Conservation (phyloP, 345 rosid species). For the Murraya koenigii region DNA sequence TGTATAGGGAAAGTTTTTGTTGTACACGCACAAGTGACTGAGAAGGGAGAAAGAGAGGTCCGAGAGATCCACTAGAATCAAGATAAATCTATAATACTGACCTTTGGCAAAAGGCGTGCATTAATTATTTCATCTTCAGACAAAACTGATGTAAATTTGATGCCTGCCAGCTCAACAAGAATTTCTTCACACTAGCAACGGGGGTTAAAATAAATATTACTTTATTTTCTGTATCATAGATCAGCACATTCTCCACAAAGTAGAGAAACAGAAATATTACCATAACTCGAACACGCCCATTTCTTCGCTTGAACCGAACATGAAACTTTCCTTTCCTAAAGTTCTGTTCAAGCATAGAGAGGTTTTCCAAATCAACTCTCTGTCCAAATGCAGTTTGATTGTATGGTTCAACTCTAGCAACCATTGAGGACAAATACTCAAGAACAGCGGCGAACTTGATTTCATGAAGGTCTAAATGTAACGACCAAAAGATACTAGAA, state of each 20-base stretch:
- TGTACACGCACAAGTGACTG: not conserved
- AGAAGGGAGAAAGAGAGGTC: not conserved
- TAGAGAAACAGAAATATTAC: slow-evolving; percentile 26
- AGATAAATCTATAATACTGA: slow-evolving; percentile 23
- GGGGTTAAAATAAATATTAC: slow-evolving; percentile 9
- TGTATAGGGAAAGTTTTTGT: not conserved
- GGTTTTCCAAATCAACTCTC: slow-evolving; percentile 42
- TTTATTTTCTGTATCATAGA: slow-evolving; percentile 10
- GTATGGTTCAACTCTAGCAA: slow-evolving; percentile 59
- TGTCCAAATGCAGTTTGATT: slow-evolving; percentile 36
- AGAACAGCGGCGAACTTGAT: slow-evolving; percentile 52
- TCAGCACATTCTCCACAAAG: not conserved
- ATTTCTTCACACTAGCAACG: slow-evolving; percentile 64
- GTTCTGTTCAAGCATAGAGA: slow-evolving; percentile 47
- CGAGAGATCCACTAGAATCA: not conserved
- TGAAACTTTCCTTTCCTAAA: slow-evolving; percentile 59
- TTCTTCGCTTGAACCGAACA: slow-evolving; percentile 75
- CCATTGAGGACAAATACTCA: slow-evolving; percentile 78
- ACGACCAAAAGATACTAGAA: slow-evolving; percentile 66
- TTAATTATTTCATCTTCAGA: slow-evolving; percentile 37
- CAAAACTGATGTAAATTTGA: slow-evolving; percentile 57
- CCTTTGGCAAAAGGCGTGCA: slow-evolving; percentile 79
- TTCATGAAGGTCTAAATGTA: slow-evolving; percentile 79
- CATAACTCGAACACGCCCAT: slow-evolving; percentile 81
- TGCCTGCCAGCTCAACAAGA: slow-evolving; percentile 50